Conservation (phyloP, 495 filamentous ascomycete genomes). For the Penicillium verhagenii region DNA sequence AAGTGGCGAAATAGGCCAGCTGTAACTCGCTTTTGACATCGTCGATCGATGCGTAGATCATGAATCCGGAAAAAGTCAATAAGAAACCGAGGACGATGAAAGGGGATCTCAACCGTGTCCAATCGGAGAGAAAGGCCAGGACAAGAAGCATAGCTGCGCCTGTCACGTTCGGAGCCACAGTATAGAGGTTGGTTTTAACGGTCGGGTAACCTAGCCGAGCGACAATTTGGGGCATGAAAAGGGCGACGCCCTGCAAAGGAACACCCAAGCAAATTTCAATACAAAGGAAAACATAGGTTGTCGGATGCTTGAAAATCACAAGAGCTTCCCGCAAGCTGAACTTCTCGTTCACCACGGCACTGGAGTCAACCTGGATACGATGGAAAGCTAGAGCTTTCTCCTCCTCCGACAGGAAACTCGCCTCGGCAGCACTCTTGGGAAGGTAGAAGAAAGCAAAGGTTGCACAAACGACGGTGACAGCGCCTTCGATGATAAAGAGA, state of each 20-base stretch:
- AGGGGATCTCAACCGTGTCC: constrained; percentile 60
- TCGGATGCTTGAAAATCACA: constrained; percentile 57
- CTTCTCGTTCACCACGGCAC: constrained; percentile 65
- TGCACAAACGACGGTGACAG: constrained; percentile 60
- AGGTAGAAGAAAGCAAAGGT: constrained; percentile 67
- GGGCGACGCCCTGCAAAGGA: constrained; percentile 62
- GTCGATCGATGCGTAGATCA: constrained; percentile 64
- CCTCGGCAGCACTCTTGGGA: constrained; percentile 58
- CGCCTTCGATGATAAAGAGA: constrained; percentile 72
- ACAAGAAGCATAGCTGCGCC: constrained; percentile 67
- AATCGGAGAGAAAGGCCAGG: constrained; percentile 63
- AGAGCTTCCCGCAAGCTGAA: constrained; percentile 63
- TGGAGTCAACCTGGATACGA: constrained; percentile 69
- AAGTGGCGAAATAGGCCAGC: constrained; percentile 70
- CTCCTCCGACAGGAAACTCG: constrained; percentile 56
- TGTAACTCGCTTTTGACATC: constrained; percentile 51
- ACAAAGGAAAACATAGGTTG: constrained; percentile 58
- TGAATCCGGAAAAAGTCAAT: constrained; percentile 68
- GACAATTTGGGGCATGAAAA: constrained; percentile 73
- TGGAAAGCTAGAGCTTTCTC: constrained; percentile 67
- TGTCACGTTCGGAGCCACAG: constrained; percentile 65
- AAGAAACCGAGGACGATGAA: constrained; percentile 68
- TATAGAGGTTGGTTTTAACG: constrained; percentile 72
- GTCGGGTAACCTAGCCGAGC: constrained; percentile 56
- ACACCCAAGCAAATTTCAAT: constrained; percentile 74